Base-by-base conservation (phyloP, 1,284 basidiomycete genomes). In the Pyrrhoderma noxium region DNA sequence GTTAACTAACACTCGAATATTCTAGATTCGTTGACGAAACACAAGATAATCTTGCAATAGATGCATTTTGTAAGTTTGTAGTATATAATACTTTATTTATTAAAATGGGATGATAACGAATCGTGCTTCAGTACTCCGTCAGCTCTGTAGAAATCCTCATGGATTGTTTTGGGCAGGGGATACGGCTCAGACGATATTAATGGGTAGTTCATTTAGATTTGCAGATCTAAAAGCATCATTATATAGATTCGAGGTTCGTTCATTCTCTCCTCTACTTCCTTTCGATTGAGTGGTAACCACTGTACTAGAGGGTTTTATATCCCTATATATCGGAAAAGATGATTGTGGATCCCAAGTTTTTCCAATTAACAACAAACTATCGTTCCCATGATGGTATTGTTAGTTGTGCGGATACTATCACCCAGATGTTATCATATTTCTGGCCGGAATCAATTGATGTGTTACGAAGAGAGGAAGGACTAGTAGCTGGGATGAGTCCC, bases 111-210 rank as follows among this genome's bases (percentile, higher is more conserved):
- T 16, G n/a, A 16, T 44, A 37, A 44, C 38, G 18, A 31, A 5
- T 9, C 9, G 43, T 8, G 8, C 18, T 42, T 8, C 42, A 86
- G 85, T 89, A 1, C 62, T 89, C 40, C 68, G 82, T 9, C 67
- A 64, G 0, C 60, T 87, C 2, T 86, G 82, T 58, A 64, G 64
- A 9, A 86, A 88, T 58, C 73, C 77, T 0, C 67, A 82, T 47
- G 85, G 86, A 0, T 64, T 85, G 19, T 86, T 87, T 60, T 89
- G 82, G 81, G 85, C 85, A 0, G 86, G 85, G 0, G 85, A 89
- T 59, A 89, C 86, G 0, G 85, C 85, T 0, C 85, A 89, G 58
- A 84, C 85, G 0, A 88, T 89, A 16, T 79, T 80, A 0, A 72
- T 76, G 1, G 85, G 85, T 0, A 85, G 81, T 51, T 77, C 81